Conservation (phyloP, 257 asterid species). For the Penstemon newberryi region DNA sequence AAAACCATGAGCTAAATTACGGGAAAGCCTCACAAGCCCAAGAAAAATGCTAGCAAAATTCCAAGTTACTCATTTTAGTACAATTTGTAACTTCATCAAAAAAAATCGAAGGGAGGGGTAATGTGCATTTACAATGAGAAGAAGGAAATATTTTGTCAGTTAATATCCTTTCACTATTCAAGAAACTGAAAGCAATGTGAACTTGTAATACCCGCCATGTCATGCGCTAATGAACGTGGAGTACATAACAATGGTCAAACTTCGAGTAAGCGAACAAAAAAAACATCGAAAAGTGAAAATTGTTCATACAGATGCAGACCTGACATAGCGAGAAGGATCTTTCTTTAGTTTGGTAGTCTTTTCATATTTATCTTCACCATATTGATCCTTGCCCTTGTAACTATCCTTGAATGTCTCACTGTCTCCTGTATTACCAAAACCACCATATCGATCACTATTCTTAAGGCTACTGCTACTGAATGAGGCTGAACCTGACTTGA, state of each 20-base stretch:
- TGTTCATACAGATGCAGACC: conserved; percentile 43
- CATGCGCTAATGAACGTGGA: conserved; percentile 20
- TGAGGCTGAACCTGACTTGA: conserved; percentile 70
- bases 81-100: conserved; percentile 5
- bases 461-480: conserved; percentile 59
- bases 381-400: conserved; percentile 53
- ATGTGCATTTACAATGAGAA: no score
- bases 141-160: no score
- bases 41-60: neutral
- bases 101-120: neutral
- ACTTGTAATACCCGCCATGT: neutral
- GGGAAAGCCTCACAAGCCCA: conserved; percentile 13
- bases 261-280: conserved; percentile 20
- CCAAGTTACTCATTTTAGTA: neutral
- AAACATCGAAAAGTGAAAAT: conserved; percentile 10
- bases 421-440: conserved; percentile 62
- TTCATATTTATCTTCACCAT: conserved; percentile 63
- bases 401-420: conserved; percentile 49
- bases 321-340: conserved; percentile 60
- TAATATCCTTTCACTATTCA: no score
- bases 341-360: conserved; percentile 41
- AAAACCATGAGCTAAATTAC: conserved; percentile 4
- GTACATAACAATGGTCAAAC: conserved; percentile 21
- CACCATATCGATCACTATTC: conserved; percentile 64
- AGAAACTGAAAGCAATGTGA: neutral